These are phyloP conservation scores for Paracoccidioides lutzii DNA, from an alignment of 2,329 filamentous ascomycete genomes.

Conservation along the genomic window DNA sequence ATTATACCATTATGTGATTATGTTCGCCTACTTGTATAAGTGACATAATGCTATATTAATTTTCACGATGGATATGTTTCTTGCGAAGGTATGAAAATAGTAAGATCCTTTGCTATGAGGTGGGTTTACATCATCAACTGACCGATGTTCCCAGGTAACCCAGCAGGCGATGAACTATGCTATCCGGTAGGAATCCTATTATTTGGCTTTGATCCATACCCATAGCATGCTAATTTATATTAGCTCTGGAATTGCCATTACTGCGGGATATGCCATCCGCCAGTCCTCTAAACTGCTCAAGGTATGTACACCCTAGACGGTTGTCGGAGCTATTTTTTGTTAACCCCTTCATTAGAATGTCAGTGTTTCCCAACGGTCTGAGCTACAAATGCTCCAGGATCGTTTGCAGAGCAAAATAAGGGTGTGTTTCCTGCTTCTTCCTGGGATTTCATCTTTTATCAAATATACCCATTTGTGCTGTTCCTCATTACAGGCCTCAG, in stretches of 20 bases:
- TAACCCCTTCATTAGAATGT: slow-evolving; percentile 40
- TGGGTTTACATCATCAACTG: background rate
- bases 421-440: slow-evolving; percentile 33
- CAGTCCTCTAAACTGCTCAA: slow-evolving; percentile 69
- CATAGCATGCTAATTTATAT: background rate
- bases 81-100: slow-evolving; percentile 40
- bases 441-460: background rate
- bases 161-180: slow-evolving; percentile 85
- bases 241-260: slow-evolving; percentile 68
- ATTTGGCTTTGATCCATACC: background rate
- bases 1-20: background rate
- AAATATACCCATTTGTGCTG: slow-evolving; percentile 3
- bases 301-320: slow-evolving; percentile 22
- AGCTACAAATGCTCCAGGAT: slow-evolving; percentile 59
- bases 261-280: slow-evolving; percentile 69
- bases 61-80: slow-evolving; percentile 55
- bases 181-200: slow-evolving; percentile 42
- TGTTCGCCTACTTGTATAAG: background rate
- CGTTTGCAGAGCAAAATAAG: slow-evolving; percentile 76
- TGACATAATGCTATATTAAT: background rate
- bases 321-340: slow-evolving; percentile 5
- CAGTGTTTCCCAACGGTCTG: slow-evolving; percentile 56
- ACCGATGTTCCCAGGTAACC: slow-evolving; percentile 38
- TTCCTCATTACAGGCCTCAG: background rate
- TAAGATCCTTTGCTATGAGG: background rate